A percentile compares a stretch with the other conserved stretches of the same genome.
phyloP scores from a whole-genome alignment of 2,329 filamentous ascomycete species.

The Paraphaeosphaeria minitans region DNA sequence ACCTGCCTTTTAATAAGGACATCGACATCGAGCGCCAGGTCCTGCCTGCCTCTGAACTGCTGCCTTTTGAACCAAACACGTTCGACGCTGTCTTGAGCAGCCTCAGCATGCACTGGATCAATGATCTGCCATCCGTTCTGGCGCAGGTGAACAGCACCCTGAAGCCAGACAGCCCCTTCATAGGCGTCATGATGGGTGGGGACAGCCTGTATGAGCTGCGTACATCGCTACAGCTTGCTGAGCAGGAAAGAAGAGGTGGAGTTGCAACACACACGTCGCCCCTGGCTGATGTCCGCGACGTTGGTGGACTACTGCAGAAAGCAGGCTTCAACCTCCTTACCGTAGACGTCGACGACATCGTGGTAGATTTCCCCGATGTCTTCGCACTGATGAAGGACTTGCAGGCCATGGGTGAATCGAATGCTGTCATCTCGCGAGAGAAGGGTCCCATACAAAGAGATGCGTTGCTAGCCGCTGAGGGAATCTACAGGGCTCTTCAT shows the following conservation, averaged over 20 bases:
- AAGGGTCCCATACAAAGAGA: conserved; percentile 77
- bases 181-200: conserved; percentile 95
- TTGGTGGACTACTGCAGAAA: conserved; percentile 83
- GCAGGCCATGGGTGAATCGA: conserved; percentile 95
- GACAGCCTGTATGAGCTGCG: conserved; percentile 93
- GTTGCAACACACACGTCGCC: conserved; percentile 90
- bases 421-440: conserved; percentile 85
- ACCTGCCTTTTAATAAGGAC: conserved; percentile 73
- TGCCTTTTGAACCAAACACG: conserved; percentile 75
- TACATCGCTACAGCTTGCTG: conserved; percentile 89
- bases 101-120: conserved; percentile 94
- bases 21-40: conserved; percentile 76
- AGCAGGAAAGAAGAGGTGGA: conserved; percentile 87
- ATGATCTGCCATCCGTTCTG: conserved; percentile 86
- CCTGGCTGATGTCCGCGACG: conserved; percentile 86
- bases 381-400: conserved; percentile 93
- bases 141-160: conserved; percentile 84
- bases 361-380: conserved; percentile 89
- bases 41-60: conserved; percentile 72
- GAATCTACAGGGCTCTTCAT: conserved; percentile 86
- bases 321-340: conserved; percentile 96
- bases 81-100: conserved; percentile 93
- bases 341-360: conserved; percentile 95
- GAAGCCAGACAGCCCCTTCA: conserved; percentile 88
- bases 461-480: conserved; percentile 83